Evolutionary conservation across 768 basidiomycete genomes (phyloP).

Genomic region (Piloderma croceum): DNA sequence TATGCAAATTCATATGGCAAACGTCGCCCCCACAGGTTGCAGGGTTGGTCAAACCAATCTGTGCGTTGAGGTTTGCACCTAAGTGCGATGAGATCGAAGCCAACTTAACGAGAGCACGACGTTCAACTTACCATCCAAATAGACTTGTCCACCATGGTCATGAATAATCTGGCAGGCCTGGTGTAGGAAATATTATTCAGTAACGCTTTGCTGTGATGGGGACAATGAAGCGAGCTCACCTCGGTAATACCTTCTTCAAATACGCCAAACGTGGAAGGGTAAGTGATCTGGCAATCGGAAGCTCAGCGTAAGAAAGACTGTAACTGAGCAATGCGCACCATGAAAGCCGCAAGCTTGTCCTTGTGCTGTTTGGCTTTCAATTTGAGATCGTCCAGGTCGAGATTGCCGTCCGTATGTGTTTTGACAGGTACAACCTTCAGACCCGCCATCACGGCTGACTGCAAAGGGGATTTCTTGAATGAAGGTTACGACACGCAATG

Average conservation of each 20-base stretch:
- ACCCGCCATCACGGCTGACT: constrained; percentile 97
- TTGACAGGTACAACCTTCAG: constrained; percentile 96
- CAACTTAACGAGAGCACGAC: not conserved
- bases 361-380: constrained; percentile 88
- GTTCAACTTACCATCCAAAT: constrained; percentile 68
- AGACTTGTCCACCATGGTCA: constrained; percentile 93
- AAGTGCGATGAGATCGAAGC: not conserved
- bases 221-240: too few relatives aligned
- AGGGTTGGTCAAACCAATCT: constrained; percentile 88
- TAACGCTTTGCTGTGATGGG: not conserved
- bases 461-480: constrained; percentile 14
- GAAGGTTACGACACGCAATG: not conserved
- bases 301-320: constrained; percentile 2
- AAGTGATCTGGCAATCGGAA: constrained; percentile 68
- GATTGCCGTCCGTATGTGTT: constrained; percentile 77
- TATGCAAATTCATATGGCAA: constrained; percentile 97
- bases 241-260: constrained; percentile 89
- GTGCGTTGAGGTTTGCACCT: constrained; percentile 91
- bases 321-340: constrained; percentile 46
- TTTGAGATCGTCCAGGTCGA: constrained; percentile 82
- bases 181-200: constrained; percentile 4
- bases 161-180: constrained; percentile 93
- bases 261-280: constrained; percentile 96
- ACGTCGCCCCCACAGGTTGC: constrained; percentile 97
- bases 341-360: constrained; percentile 90